These are phyloP conservation scores for Candida sanyaensis DNA, from an alignment of 1,139 yeast genomes.

Conservation along the genomic window DNA sequence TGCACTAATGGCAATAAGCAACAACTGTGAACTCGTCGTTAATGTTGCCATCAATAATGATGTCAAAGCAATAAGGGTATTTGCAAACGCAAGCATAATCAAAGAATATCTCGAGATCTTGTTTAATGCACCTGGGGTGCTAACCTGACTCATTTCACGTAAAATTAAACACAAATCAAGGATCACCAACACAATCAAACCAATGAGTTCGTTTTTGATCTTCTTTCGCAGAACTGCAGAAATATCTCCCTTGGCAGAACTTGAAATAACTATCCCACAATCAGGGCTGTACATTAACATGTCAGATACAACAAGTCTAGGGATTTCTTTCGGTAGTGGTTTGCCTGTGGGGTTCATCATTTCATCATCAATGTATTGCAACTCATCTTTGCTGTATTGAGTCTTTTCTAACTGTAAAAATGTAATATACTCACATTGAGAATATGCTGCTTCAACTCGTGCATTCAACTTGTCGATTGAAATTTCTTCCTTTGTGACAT, in stretches of 20 bases:
- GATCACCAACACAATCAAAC: conserved; percentile 46
- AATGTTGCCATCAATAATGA: conserved; percentile 62
- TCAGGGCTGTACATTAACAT: conserved; percentile 84
- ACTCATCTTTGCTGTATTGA: conserved; percentile 49
- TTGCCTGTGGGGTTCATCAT: conserved; percentile 69
- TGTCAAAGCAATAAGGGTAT: conserved; percentile 66
- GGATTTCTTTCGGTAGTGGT: conserved; percentile 60
- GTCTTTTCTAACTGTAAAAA: conserved; percentile 72
- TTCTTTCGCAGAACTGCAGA: conserved; percentile 49
- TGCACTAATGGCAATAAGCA: conserved; percentile 66
- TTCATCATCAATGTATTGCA: conserved; percentile 70
- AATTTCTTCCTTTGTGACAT: conserved; percentile 40
- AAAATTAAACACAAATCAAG: conserved; percentile 34
- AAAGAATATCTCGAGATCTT: conserved; percentile 36
- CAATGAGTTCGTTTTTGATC: conserved; percentile 46
- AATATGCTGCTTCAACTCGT: conserved; percentile 34
- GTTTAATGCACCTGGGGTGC: conserved; percentile 75
- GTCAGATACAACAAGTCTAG: conserved; percentile 52
- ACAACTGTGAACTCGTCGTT: conserved; percentile 60
- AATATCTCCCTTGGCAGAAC: conserved; percentile 54
- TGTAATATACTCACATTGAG: conserved; percentile 71
- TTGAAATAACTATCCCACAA: conserved; percentile 63
- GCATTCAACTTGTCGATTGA: conserved; percentile 42
- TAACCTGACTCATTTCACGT: conserved; percentile 68
- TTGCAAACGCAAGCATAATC: conserved; percentile 72